A percentile compares a stretch with the other conserved stretches of the same genome.
phyloP scores from a whole-genome alignment of 2,329 filamentous ascomycete genomes.

The Calonectria pteridis region DNA sequence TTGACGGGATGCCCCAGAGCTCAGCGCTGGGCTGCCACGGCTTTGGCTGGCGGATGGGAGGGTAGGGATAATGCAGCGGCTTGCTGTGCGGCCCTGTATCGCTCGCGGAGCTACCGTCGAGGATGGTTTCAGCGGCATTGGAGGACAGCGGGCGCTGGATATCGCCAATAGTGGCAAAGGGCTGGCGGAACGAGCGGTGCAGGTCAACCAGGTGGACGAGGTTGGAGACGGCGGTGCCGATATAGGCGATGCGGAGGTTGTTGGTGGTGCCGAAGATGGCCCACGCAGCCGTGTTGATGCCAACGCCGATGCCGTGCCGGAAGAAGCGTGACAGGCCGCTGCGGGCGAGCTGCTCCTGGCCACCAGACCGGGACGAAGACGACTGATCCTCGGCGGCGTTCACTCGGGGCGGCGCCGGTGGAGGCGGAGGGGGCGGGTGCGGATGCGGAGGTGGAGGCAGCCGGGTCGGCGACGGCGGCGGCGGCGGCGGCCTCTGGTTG shows the following conservation, averaged over 20 bases:
- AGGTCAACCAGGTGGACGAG: constrained; percentile 40
- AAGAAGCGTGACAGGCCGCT: constrained; percentile 42
- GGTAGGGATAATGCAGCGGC: constrained; percentile 41
- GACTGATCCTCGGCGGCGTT: constrained; percentile 23
- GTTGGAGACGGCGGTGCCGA: constrained; percentile 43
- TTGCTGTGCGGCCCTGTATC: constrained; percentile 23
- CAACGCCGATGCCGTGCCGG: constrained; percentile 40
- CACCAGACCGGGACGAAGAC: constrained; percentile 9
- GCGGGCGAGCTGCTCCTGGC: constrained; percentile 40
- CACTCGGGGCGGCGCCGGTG: not conserved
- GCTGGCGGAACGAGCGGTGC: constrained; percentile 40
- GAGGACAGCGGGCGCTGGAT: constrained; percentile 27
- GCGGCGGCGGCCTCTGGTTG: not conserved
- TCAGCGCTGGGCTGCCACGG: constrained; percentile 39
- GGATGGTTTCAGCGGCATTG: constrained; percentile 29
- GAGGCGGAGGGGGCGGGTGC: not conserved
- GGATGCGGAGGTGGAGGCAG: constrained; percentile 16
- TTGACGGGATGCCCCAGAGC: constrained; percentile 36
- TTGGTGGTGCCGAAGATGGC: constrained; percentile 41
- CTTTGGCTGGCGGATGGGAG: constrained; percentile 39
- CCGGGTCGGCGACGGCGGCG: constrained; percentile 4
- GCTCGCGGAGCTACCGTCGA: constrained; percentile 29
- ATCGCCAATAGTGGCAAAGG: constrained; percentile 30
- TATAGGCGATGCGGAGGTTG: constrained; percentile 44
- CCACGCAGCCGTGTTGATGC: constrained; percentile 40